phyloP scores from a whole-genome alignment of 345 rosid genomes.

The Rhodamnia argentea region DNA sequence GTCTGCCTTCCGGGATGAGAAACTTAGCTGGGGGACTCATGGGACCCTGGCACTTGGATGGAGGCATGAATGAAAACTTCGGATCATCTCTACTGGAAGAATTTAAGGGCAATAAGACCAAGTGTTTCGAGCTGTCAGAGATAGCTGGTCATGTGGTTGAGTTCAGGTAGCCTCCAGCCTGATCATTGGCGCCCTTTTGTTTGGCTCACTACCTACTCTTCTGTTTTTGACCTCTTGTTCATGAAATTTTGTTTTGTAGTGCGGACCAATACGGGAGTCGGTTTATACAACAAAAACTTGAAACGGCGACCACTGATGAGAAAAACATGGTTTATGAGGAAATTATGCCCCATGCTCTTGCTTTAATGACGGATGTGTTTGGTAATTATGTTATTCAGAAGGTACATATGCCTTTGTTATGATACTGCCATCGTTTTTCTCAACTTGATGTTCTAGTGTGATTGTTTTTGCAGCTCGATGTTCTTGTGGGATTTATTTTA shows the following conservation, averaged over 20 bases:
- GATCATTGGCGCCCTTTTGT: neutral
- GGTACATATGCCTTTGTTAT: conserved; percentile 13
- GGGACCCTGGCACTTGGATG: conserved; percentile 56
- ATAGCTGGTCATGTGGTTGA: conserved; percentile 66
- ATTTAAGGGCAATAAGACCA: conserved; percentile 62
- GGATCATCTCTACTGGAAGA: conserved; percentile 64
- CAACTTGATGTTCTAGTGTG: neutral
- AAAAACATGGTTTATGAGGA: conserved; percentile 54
- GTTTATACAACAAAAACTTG: conserved; percentile 60
- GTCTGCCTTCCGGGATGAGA: conserved; percentile 38
- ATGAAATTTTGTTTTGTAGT: conserved; percentile 16
- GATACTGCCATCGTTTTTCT: neutral
- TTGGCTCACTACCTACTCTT: neutral
- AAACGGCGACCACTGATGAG: conserved; percentile 41
- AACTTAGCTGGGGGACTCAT: conserved; percentile 39
- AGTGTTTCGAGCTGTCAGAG: conserved; percentile 58
- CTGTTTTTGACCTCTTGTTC: neutral
- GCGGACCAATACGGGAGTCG: conserved; percentile 74
- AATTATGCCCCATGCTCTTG: conserved; percentile 48
- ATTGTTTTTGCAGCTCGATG: neutral
- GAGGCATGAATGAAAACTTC: conserved; percentile 36
- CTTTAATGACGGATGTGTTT: conserved; percentile 65
- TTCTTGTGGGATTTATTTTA: neutral
- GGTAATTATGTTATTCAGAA: conserved; percentile 66
- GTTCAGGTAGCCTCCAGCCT: conserved; percentile 36